Base-by-base conservation (phyloP, 163 green algal species). In the Prototheca stagnorum region DNA sequence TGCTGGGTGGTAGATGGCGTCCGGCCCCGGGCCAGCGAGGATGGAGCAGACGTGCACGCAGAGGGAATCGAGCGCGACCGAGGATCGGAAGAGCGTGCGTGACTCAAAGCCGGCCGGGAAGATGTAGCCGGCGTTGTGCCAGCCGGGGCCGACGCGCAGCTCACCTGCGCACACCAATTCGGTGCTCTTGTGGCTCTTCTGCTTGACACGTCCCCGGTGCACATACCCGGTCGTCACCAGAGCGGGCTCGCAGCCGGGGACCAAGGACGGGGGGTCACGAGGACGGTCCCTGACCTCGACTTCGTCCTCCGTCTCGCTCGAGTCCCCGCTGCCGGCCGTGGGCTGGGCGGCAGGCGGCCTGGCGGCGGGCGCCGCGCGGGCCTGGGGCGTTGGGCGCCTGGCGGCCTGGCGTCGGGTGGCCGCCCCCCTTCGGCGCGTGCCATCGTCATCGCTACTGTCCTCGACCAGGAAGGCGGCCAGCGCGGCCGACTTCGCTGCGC, bases 101-200 rank as follows among this genome's bases (percentile, higher is more conserved):
- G 64, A 72, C 26, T 70, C 62, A 65, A 92, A 94, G 47, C 84
- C 82, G 2, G 77, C 67, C 5, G 85, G 79, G 56, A 95, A 95
- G 59, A 95, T 94, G 68, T 95, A 95, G 40, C 84, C 84, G 31
- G 74, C 54, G 56, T 83, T 85, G 58, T 67, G 62, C 73, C 78
- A 89, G 2, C 73, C 73, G 12, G 44, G 49, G 21, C 48, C 47
- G 41, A 33, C 6, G 22, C 66, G 59, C 21, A 86, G 57, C 16
- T 17, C 31, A 5, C 79, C 79, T 2, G 72, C 61, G 8, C 62
- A 35, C 29, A 92, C 51, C 46, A 92, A 57, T 25, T 88, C 71
- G 0, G 77, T 78, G 3, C 55, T 57, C 67, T 92, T 92, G 61
- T 81, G 70, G 37, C 55, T 70, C 66, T 93, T 93, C 50, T 92